Evolutionary conservation across 2,329 filamentous ascomycete species (phyloP).

Genomic region (Trichoderma pleuroti): DNA sequence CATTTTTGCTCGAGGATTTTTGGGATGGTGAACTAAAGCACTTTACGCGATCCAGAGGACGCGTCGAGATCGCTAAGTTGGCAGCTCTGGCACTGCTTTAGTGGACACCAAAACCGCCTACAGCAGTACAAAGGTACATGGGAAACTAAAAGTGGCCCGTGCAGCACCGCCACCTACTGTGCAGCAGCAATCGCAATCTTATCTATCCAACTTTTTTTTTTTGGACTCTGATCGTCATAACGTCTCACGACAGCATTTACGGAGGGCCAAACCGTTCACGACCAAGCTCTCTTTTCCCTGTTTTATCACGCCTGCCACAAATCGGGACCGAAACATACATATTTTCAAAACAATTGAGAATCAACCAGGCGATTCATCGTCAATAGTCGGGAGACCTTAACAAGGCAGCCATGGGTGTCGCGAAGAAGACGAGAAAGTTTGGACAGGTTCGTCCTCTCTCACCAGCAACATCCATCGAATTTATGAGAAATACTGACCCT

Average conservation of each 20-base stretch:
- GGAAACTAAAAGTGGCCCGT: conserved; percentile 26
- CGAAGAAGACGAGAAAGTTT: conserved; percentile 91
- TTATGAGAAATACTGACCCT: conserved; percentile 16
- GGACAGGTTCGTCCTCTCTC: conserved; percentile 50
- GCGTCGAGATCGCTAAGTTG: conserved; percentile 28
- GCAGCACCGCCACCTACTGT: conserved; percentile 31
- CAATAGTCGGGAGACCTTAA: neutral
- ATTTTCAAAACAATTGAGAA: no score
- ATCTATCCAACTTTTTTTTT: conserved; percentile 21
- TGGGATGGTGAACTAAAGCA: conserved; percentile 27
- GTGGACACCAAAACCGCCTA: neutral
- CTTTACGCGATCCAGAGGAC: conserved; percentile 38
- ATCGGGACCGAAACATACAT: neutral
- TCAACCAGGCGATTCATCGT: conserved; percentile 3
- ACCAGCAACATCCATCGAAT: conserved; percentile 30
- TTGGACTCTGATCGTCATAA: neutral
- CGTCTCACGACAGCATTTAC: neutral
- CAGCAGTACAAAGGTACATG: neutral
- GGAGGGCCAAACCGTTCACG: neutral
- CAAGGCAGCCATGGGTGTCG: conserved; percentile 66
- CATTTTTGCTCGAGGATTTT: conserved; percentile 36
- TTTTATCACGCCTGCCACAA: neutral
- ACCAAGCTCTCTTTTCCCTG: neutral
- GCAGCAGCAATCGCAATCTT: conserved; percentile 19
- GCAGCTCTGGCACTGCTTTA: neutral